These are phyloP conservation scores for Trichophyton benhamiae DNA, from an alignment of 2,329 filamentous ascomycete genomes.

Conservation along the genomic window DNA sequence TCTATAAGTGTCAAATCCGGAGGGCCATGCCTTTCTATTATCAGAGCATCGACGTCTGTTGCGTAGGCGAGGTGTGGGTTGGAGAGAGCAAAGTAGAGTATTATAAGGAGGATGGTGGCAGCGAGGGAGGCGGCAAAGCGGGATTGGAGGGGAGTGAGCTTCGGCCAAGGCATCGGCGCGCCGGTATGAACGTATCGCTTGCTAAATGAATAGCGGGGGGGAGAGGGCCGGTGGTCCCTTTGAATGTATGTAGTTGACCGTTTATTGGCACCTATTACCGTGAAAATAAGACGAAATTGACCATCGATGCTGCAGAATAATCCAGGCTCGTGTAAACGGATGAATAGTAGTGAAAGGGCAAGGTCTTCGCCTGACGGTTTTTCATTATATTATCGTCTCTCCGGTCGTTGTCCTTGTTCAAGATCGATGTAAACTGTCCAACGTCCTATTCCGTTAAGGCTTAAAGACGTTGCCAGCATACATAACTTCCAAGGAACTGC, in stretches of 20 bases:
- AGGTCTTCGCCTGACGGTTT: background rate
- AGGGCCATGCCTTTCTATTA: slow-evolving; percentile 36
- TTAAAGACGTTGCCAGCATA: background rate
- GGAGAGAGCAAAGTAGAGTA: slow-evolving; percentile 50
- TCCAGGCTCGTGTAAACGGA: background rate
- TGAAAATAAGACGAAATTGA: background rate
- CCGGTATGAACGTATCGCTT: slow-evolving; percentile 2
- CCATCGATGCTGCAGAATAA: background rate
- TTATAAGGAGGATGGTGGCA: slow-evolving; percentile 47
- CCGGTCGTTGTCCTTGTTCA: background rate
- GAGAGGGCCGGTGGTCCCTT: background rate
- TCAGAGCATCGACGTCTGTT: slow-evolving; percentile 40
- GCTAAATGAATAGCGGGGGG: background rate
- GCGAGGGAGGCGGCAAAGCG: slow-evolving; percentile 56
- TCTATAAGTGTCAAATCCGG: slow-evolving; percentile 30
- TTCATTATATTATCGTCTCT: background rate
- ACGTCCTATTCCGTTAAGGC: background rate
- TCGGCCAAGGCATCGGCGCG: slow-evolving; percentile 28
- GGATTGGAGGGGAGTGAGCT: slow-evolving; percentile 58
- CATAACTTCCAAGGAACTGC: background rate
- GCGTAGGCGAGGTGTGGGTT: slow-evolving; percentile 52
- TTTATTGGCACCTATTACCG: background rate
- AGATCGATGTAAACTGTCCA: background rate
- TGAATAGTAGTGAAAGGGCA: background rate
- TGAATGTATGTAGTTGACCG: slow-evolving; percentile 50